Base-by-base conservation (phyloP, 345 rosid species). In the Excoecaria cochinchinensis region DNA sequence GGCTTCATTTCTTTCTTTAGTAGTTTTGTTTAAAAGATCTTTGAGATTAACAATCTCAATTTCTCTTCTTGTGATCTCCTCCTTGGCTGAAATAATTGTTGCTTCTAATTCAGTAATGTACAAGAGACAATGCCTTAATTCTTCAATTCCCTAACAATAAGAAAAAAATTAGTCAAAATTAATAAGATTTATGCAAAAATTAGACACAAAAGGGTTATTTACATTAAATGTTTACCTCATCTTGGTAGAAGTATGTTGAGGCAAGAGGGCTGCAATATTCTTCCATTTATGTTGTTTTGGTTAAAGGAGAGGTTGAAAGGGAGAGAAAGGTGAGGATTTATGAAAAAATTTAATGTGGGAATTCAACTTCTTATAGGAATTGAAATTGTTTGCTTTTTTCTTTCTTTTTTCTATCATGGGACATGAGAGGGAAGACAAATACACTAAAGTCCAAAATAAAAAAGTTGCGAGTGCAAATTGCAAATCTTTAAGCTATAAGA, bases 91-190 rank as follows among this genome's bases (percentile, higher is more conserved):
- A 24, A 78, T 36, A 52, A 84, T 40, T 50, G 89, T 76, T 22
- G 83, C 66, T 75, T 89, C 91, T 1, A 89, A 78, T 79, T 87
- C 91, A 13, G 86, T 81, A 48, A 84, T 76, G 74, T 81, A 85
- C 74, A 81, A 56, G 15, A 87, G 73, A 36, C 83, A 74, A 53
- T 82, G 84, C 77, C 75, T 85, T 15, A 84, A 66, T 44, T 86
- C 91, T 42, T 86, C 87, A 79, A 84, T 79, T 38, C 85, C 89
- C 93, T 89, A 76, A 46, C 60, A 77, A 61, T 24, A 7, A 14
- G 24, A 31, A 24, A 11, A 5, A 47, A 72, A 21, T 19, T 71
- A 16, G 6, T 56, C n/a, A 1, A 19, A 63, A n/a, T 16, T 31
- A 24, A 2, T 13, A 22, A 24, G 0, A 60, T 44, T 44, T 44